Conservation (phyloP, 441 rosid species). For the Manihot esculenta region DNA sequence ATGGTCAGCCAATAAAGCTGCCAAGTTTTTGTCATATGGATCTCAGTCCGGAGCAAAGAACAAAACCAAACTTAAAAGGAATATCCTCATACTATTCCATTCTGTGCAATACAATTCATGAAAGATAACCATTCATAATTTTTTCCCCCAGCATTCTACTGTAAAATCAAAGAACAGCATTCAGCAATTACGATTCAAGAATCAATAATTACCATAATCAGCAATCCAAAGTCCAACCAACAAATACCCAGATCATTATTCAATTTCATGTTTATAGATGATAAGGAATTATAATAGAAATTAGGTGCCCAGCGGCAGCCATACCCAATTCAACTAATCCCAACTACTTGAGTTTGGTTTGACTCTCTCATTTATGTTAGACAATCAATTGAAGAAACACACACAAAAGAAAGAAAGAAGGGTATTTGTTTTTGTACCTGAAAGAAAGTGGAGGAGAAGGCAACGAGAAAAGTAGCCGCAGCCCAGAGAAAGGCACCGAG, state of each 20-base stretch:
- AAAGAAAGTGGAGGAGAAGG: slow-evolving; percentile 73
- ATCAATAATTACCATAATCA: background rate
- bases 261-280: background rate
- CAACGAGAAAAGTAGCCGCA: slow-evolving; percentile 90
- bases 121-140: background rate
- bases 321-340: background rate
- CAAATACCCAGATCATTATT: background rate
- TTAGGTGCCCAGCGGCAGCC: background rate
- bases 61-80: background rate
- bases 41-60: background rate
- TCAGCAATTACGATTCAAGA: background rate
- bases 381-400: slow-evolving; percentile 10
- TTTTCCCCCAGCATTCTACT: background rate
- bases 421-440: slow-evolving; percentile 48
- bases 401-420: background rate
- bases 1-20: background rate
- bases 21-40: background rate
- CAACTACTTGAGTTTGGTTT: background rate
- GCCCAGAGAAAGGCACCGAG: slow-evolving; percentile 91
- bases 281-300: background rate
- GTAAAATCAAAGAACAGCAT: background rate
- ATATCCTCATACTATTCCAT: background rate
- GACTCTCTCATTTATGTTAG: background rate
- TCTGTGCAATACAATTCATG: background rate
- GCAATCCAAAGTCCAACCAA: background rate